phyloP scores from a whole-genome alignment of 306 rosid species.

The Prunus mira region DNA sequence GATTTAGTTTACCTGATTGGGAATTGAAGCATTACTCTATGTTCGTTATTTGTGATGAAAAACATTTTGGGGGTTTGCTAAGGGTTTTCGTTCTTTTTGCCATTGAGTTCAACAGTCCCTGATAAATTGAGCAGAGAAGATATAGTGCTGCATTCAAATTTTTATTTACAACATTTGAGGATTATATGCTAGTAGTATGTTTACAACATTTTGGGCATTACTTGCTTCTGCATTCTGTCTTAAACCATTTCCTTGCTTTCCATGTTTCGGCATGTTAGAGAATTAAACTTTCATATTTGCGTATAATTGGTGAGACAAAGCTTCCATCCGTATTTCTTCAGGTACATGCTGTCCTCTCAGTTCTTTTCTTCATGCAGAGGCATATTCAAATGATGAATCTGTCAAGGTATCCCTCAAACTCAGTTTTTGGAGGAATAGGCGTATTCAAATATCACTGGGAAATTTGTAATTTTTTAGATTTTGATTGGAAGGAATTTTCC shows the following conservation, averaged over 20 bases:
- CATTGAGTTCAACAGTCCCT: not conserved
- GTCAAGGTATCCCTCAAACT: conserved; percentile 61
- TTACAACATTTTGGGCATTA: not conserved
- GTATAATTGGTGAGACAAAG: no score
- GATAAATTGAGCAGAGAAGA: not conserved
- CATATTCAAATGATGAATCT: conserved; percentile 86
- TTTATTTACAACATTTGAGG: not conserved
- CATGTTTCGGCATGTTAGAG: no score
- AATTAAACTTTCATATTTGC: no score
- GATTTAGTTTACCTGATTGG: not conserved
- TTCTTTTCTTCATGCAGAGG: no score
- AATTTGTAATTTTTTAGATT: not conserved
- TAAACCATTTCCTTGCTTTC: not conserved
- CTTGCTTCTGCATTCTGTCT: not conserved
- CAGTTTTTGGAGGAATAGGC: not conserved
- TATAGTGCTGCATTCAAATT: not conserved
- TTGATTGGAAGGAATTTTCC: not conserved
- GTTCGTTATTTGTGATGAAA: not conserved
- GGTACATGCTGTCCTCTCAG: no score
- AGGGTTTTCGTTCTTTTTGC: not conserved
- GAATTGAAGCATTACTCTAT: not conserved
- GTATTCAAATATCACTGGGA: no score
- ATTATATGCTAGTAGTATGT: not conserved
- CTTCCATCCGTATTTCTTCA: no score
- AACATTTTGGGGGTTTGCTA: not conserved